Conservation (phyloP, 805 yeast species). For the Myxozyma udenii region DNA sequence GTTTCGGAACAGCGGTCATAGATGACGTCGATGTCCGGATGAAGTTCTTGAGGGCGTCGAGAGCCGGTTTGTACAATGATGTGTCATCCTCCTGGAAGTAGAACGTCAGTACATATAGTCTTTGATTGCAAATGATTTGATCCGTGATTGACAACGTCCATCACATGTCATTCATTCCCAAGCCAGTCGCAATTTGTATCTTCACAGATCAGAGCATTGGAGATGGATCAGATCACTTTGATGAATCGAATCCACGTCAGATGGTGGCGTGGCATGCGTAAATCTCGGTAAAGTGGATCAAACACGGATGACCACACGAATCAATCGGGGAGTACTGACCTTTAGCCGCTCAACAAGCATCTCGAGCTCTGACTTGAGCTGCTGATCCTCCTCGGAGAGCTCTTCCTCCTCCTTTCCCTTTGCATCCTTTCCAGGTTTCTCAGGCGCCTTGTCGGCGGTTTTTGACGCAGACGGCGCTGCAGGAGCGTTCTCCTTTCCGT, state of each 20-base stretch:
- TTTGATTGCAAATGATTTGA: too few relatives aligned
- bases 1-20: slow-evolving; percentile 99
- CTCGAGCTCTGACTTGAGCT: slow-evolving; percentile 81
- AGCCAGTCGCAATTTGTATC: too few relatives aligned
- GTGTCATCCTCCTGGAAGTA: slow-evolving; percentile 39
- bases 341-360: slow-evolving; percentile 74
- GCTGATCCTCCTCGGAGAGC: slow-evolving; percentile 87
- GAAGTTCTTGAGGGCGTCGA: slow-evolving; percentile 66
- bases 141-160: too few relatives aligned
- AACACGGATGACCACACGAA: too few relatives aligned
- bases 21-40: slow-evolving; percentile 93
- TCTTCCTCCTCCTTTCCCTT: slow-evolving; percentile 22
- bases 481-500: not conserved
- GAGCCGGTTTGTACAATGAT: slow-evolving; percentile 55
- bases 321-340: too few relatives aligned
- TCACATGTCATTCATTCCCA: too few relatives aligned
- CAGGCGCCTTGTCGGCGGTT: slow-evolving; percentile 3
- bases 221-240: too few relatives aligned
- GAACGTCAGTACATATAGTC: too few relatives aligned
- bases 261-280: too few relatives aligned
- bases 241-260: too few relatives aligned
- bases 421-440: slow-evolving; percentile 14
- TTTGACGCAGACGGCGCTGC: slow-evolving; percentile 7
- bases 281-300: too few relatives aligned
- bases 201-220: too few relatives aligned